Percentiles rank a stretch among this genome's conserved stretches.
phyloP scores from a whole-genome alignment of 192 early-diverging fungal species.

The Mortierella claussenii region DNA sequence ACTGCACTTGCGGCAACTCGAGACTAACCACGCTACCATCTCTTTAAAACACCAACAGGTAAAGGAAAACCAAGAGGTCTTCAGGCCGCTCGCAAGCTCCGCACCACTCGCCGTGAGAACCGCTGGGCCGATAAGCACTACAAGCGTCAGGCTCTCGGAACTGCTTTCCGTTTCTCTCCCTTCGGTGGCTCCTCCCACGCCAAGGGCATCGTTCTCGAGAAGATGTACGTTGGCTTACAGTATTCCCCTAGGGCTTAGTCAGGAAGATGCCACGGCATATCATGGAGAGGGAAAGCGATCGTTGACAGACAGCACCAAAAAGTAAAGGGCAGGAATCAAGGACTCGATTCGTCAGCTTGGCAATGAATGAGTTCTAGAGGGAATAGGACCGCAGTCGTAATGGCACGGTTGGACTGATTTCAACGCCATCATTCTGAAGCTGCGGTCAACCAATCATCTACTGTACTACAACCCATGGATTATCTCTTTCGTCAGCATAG shows the following conservation, averaged over 20 bases:
- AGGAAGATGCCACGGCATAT: neutral
- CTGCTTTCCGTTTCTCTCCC: conserved; percentile 97
- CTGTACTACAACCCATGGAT: too few relatives aligned
- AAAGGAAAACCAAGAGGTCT: conserved; percentile 97
- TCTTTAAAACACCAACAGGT: conserved; percentile 48
- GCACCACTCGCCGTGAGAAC: conserved; percentile 97
- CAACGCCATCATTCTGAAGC: too few relatives aligned
- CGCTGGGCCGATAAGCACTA: conserved; percentile 99
- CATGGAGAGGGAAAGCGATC: neutral
- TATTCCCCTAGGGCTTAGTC: too few relatives aligned
- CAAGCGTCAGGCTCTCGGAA: conserved; percentile 99
- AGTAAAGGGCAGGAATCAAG: neutral
- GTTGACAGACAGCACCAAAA: neutral
- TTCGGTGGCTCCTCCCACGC: conserved; percentile 99
- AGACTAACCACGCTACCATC: neutral
- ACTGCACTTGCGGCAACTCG: neutral
- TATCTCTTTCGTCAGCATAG: too few relatives aligned
- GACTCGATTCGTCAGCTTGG: too few relatives aligned
- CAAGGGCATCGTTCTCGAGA: conserved; percentile 99
- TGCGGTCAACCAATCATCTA: too few relatives aligned
- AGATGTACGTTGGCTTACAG: conserved; percentile 94
- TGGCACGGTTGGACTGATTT: too few relatives aligned
- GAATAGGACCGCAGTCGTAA: too few relatives aligned
- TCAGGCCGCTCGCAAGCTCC: conserved; percentile 98
- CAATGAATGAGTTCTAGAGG: too few relatives aligned